A percentile compares a stretch with the other conserved stretches of the same genome.
phyloP scores from a whole-genome alignment of 1,139 yeast species.

The Debaryomyces psychrophilus region DNA sequence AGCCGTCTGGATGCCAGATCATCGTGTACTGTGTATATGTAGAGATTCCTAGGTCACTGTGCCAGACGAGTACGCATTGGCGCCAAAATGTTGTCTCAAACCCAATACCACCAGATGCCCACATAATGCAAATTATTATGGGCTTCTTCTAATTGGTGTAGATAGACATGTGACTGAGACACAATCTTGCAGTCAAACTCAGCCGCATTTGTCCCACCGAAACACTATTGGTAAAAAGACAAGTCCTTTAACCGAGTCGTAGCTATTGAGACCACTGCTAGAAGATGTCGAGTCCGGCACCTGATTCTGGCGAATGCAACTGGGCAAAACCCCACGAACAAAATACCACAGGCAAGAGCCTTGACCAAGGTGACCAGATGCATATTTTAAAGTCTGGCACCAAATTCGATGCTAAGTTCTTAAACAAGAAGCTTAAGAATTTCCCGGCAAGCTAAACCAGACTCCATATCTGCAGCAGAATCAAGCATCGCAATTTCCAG shows the following conservation, averaged over 20 bases:
- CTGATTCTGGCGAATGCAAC: too few species aligned
- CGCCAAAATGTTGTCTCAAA: not conserved
- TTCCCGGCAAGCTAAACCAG: slow-evolving; percentile 8
- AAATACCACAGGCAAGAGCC: slow-evolving; percentile 16
- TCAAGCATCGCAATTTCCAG: slow-evolving; percentile 24
- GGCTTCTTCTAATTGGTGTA: not conserved
- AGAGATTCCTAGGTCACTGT: too few species aligned
- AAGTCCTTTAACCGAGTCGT: too few species aligned
- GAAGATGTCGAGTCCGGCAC: too few species aligned
- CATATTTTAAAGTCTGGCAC: slow-evolving; percentile 9
- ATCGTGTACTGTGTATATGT: too few species aligned
- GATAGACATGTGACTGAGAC: not conserved
- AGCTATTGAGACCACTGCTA: too few species aligned
- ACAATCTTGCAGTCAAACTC: not conserved
- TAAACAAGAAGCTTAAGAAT: slow-evolving; percentile 24
- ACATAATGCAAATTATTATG: not conserved
- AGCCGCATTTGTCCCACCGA: not conserved
- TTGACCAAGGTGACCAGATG: slow-evolving; percentile 10
- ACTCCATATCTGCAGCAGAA: not conserved
- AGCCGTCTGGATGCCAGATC: too few species aligned
- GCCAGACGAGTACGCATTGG: too few species aligned
- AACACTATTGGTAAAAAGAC: too few species aligned
- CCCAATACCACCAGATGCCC: not conserved
- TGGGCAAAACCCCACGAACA: slow-evolving; percentile 11
- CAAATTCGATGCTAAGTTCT: slow-evolving; percentile 25